Conservation (phyloP, 805 yeast species). For the Candida loeiensis region DNA sequence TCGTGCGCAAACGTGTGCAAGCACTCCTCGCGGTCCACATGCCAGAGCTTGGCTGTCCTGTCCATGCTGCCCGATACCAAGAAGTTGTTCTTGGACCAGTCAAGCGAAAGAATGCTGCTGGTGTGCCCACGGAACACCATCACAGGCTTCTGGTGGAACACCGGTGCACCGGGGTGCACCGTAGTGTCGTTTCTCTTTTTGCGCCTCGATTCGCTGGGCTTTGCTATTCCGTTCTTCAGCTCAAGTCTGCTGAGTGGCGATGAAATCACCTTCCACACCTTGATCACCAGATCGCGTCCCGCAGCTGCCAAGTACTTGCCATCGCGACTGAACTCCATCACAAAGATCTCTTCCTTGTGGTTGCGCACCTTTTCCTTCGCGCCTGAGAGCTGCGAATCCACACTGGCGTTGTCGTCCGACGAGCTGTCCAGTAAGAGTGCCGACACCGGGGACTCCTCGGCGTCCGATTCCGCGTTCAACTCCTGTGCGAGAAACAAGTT, state of each 20-base stretch:
- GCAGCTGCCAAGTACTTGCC: constrained; percentile 84
- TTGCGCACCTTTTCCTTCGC: constrained; percentile 20
- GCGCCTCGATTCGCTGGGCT: constrained; percentile 7
- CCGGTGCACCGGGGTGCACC: constrained; percentile 58
- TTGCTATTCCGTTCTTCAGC: constrained; percentile 14
- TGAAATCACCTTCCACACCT: constrained; percentile 77
- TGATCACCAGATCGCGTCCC: constrained; percentile 66
- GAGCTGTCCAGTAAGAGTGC: constrained; percentile 8
- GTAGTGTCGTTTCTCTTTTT: constrained; percentile 13
- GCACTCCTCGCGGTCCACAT: constrained; percentile 61
- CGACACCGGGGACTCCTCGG: constrained; percentile 3
- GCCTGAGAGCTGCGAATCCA: constrained; percentile 13
- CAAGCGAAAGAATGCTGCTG: constrained; percentile 66
- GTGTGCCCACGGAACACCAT: constrained; percentile 63
- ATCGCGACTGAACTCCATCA: constrained; percentile 68
- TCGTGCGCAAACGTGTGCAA: constrained; percentile 64
- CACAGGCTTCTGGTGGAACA: constrained; percentile 66
- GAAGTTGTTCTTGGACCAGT: constrained; percentile 88
- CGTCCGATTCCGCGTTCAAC: constrained; percentile 24
- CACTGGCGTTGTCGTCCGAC: constrained; percentile 8
- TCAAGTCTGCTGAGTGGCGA: constrained; percentile 67
- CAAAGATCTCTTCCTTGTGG: constrained; percentile 58
- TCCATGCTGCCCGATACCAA: constrained; percentile 81
- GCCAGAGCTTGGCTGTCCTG: constrained; percentile 80
- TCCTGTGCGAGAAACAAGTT: constrained; percentile 68